These are phyloP conservation scores for Aechmea fasciata DNA, from an alignment of 176 grass and related monocot species.

Conservation along the genomic window DNA sequence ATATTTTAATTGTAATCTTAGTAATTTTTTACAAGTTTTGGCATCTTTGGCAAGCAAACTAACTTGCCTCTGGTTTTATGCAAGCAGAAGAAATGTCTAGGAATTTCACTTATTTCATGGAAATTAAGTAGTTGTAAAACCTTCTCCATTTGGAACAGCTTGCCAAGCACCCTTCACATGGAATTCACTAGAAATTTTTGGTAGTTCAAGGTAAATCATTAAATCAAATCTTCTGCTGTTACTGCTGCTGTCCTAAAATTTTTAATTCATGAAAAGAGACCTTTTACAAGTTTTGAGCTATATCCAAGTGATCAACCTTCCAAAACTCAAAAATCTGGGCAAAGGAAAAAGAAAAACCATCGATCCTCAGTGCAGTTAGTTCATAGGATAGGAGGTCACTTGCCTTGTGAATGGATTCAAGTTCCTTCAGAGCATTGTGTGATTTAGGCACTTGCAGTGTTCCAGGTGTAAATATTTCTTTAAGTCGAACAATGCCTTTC, in stretches of 20 bases:
- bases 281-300: too few species aligned
- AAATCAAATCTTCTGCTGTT: too few species aligned
- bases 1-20: neutral
- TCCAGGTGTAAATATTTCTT: conserved; percentile 93
- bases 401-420: conserved; percentile 99
- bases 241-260: neutral
- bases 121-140: neutral
- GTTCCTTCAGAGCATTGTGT: conserved; percentile 80
- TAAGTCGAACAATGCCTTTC: conserved; percentile 76
- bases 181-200: too few species aligned
- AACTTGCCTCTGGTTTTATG: neutral
- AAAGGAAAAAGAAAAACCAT: neutral
- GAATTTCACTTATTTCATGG: neutral
- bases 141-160: neutral
- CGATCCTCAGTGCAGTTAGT: neutral
- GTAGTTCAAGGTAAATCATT: too few species aligned
- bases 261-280: too few species aligned
- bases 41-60: neutral
- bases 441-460: conserved; percentile 76
- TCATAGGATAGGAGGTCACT: conserved; percentile 2
- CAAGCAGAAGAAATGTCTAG: neutral
- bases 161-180: neutral
- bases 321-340: too few species aligned
- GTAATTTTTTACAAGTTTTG: neutral
- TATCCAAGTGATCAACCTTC: too few species aligned